Base-by-base conservation (phyloP, 1,139 yeast species). In the Geotrichum europaeum region DNA sequence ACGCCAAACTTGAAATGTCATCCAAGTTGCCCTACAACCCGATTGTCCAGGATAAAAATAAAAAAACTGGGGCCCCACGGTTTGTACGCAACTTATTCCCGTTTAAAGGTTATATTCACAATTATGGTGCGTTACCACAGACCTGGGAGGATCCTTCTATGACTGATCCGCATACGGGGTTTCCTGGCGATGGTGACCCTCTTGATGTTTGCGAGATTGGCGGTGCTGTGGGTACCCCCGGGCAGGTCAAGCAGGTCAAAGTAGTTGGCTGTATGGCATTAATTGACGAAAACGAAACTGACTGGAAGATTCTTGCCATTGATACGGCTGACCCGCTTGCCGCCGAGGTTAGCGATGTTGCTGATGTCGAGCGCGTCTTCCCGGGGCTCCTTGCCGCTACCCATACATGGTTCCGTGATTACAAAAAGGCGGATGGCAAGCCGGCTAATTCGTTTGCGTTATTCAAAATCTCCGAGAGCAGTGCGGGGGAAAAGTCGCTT, bases 101-200 rank as follows among this genome's bases (percentile, higher is more conserved):
- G 43, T 95, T 87, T 80, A 92, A 89, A 73, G 99, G 99, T 32
- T 92, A 92, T 78, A 90, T 94, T 65, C 96, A 89, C 78, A 92
- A 92, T 78, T 92, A 92, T 74, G 98, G 99, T 65, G 97, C 98
- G n/a, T 82, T 94, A 75, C 97, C 99, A 55, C 98, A 92, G 78
- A 94, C 99, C 32, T 94, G 98, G 98, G 99, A 94, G 71, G 85
- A 84, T 69, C 86, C 86, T 45, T 77, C 79, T 63, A 70, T 72
- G 53, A 68, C 68, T 57, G 79, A 79, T 65, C 76, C 77, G 51
- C 82, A 77, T 61, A 78, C 82, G 53, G 78, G 78, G 56, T 82
- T 85, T 63, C 82, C 80, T 70, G 99, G 99, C 66, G 99, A 94
- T 77, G 89, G 91, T 72, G 99, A 94, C 77, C 99, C 99, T 25